Evolutionary conservation across 2,329 filamentous ascomycete genomes (phyloP), one percentile per base, ranked within the genome.

Genomic region (Ascochyta clinopodiicola): DNA sequence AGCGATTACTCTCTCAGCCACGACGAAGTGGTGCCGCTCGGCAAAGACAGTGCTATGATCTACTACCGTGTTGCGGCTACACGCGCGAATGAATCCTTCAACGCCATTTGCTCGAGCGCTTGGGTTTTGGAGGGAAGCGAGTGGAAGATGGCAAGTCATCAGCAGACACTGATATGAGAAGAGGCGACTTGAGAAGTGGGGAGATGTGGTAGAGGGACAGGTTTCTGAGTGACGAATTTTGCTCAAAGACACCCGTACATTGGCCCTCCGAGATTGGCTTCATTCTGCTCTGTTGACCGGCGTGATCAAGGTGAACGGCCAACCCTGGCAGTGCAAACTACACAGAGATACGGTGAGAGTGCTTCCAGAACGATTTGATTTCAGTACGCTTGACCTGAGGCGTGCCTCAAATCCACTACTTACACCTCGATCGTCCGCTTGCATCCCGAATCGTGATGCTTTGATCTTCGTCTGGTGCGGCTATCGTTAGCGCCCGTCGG

Each of bases 121-220:
- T 71, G 66, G 68, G 59, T 66, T 32, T 42, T 63, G 32, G 58
- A 71, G 19, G 63, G 53, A 4, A 55, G 48, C 27, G 59, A 45
- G 9, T 70, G 67, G 66, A 71, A 63, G 57, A 70, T 69, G 67
- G 63, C 60, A 15, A 65, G 64, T 44, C 66, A 71, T 37, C 68
- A 70, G 58, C 66, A 71, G 59, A 71, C 68, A 6, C 44, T 68
- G 34, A 66, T 70, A 13, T 70, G 22, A 53, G 31, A n/a, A 17
- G 35, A 19, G n/a, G 13, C 4, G 2, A 19, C 13, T 37, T 10
- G 22, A 12, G 9, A 7, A 4, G 2, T 6, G 4, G 4, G 8
- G 3, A n/a, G 21, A 19, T 17, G 24, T 5, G 15, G 13, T 3
- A 35, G 4, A 3, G 29, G 10, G 40, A 32, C 9, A 34, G 21